These are phyloP conservation scores for Aspergillus sclerotialis DNA, from an alignment of 2,329 filamentous ascomycete genomes.

Conservation along the genomic window DNA sequence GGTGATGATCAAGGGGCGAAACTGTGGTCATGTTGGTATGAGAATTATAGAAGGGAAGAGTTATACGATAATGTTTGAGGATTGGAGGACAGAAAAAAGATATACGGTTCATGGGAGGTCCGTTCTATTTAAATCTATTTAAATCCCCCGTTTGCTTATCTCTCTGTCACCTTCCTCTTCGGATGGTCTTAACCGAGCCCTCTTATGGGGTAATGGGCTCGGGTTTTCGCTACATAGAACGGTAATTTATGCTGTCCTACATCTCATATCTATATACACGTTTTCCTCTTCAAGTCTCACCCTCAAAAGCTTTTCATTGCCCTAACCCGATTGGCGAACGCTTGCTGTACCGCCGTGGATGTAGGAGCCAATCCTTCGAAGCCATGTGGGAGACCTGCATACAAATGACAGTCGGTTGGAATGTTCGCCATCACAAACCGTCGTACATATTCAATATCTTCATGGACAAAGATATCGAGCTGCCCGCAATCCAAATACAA, in stretches of 20 bases:
- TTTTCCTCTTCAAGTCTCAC: not conserved
- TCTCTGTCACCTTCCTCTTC: not conserved
- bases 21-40: not conserved
- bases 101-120: no score
- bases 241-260: no score
- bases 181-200: no score
- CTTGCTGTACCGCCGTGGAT: not conserved
- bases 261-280: not conserved
- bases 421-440: not conserved
- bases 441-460: conserved; percentile 1
- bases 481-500: conserved; percentile 5
- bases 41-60: no score
- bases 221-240: no score
- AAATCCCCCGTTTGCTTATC: not conserved
- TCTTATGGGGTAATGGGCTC: no score
- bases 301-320: not conserved
- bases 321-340: not conserved
- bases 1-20: not conserved
- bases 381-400: conserved; percentile 1
- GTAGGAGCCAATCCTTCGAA: conserved; percentile 1
- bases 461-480: conserved; percentile 4
- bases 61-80: no score
- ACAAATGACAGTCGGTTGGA: conserved; percentile 5
- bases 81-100: no score
- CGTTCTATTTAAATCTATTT: no score